Conservation (phyloP, 257 asterid species). For the Primulina tabacum region DNA sequence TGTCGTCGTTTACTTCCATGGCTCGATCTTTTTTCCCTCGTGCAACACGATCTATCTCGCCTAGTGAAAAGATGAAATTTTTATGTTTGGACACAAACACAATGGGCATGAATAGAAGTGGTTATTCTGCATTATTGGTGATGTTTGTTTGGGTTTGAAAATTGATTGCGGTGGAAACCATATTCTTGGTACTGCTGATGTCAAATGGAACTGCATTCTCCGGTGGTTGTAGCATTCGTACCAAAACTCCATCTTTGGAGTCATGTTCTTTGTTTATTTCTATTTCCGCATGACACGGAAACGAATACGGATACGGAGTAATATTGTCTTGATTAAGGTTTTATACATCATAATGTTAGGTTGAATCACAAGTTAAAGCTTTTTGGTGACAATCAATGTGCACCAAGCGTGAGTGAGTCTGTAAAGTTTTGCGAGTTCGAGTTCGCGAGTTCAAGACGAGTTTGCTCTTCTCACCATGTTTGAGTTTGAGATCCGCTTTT, state of each 20-base stretch:
- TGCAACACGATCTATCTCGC: no score
- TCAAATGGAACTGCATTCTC: slow-evolving; percentile 15
- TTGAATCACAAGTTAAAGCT: neutral
- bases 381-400: neutral
- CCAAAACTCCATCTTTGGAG: neutral
- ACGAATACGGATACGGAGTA: neutral
- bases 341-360: no score
- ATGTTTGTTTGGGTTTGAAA: neutral
- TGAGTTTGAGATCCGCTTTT: no score
- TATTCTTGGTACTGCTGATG: neutral
- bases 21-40: no score
- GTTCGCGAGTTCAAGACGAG: no score
- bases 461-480: no score
- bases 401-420: no score
- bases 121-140: neutral
- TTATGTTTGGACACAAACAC: no score
- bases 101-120: neutral
- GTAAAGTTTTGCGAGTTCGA: no score
- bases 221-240: slow-evolving; percentile 17
- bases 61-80: no score
- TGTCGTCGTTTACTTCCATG: neutral
- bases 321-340: neutral
- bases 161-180: neutral
- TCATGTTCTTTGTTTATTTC: neutral
- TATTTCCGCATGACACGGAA: slow-evolving; percentile 1